These are phyloP conservation scores for Geranium incanum DNA, from an alignment of 441 rosid species.

Conservation along the genomic window DNA sequence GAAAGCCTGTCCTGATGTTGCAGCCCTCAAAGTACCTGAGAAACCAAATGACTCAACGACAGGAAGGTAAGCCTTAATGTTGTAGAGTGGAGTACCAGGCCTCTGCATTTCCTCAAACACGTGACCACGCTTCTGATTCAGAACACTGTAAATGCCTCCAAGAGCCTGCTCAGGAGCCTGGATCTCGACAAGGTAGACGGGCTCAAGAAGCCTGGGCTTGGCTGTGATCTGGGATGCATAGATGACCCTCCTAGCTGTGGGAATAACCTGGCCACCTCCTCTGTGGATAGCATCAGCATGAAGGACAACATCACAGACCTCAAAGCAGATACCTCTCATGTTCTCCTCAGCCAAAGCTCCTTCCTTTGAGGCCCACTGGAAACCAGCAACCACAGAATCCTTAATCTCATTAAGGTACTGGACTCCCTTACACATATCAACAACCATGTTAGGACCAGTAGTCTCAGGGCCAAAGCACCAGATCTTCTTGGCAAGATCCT, in stretches of 20 bases:
- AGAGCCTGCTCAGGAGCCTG: slow-evolving; percentile 43
- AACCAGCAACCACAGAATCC: slow-evolving; percentile 51
- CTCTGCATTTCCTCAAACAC: slow-evolving; percentile 42
- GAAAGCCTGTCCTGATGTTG: slow-evolving; percentile 42
- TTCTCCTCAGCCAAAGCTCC: slow-evolving; percentile 52
- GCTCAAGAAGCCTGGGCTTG: slow-evolving; percentile 44
- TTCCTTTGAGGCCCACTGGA: slow-evolving; percentile 56
- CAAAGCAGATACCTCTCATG: slow-evolving; percentile 50
- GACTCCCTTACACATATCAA: slow-evolving; percentile 53
- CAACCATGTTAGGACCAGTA: slow-evolving; percentile 52
- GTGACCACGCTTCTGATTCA: slow-evolving; percentile 44
- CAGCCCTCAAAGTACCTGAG: slow-evolving; percentile 30
- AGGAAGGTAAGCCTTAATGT: slow-evolving; percentile 45
- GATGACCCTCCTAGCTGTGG: slow-evolving; percentile 48
- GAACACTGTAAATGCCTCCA: slow-evolving; percentile 39
- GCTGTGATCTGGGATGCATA: slow-evolving; percentile 48
- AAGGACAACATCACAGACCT: slow-evolving; percentile 48
- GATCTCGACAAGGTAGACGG: slow-evolving; percentile 36
- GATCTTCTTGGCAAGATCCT: slow-evolving; percentile 50
- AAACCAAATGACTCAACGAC: slow-evolving; percentile 45
- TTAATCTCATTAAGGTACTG: slow-evolving; percentile 51
- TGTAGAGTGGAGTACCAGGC: slow-evolving; percentile 36
- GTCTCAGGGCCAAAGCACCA: slow-evolving; percentile 58
- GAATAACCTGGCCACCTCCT: slow-evolving; percentile 52
- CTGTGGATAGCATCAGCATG: slow-evolving; percentile 50